These are phyloP conservation scores for Albophoma yamanashiensis DNA, from an alignment of 2,329 filamentous ascomycete species.

Conservation along the genomic window DNA sequence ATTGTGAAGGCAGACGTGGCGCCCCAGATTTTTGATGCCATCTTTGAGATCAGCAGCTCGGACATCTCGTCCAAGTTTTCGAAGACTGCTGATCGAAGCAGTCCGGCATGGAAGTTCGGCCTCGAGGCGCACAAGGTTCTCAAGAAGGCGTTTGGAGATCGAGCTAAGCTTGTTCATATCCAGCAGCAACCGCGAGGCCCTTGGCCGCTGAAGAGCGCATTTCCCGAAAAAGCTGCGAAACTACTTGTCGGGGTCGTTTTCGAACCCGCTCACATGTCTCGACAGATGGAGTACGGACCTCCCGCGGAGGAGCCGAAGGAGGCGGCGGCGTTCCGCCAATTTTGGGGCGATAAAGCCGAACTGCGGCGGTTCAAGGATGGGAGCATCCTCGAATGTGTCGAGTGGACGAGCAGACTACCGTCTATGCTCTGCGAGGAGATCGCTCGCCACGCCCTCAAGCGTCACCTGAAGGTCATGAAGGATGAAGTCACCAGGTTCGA, in stretches of 20 bases:
- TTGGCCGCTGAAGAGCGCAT: conserved; percentile 17
- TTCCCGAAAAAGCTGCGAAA: conserved; percentile 15
- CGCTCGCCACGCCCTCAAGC: conserved; percentile 55
- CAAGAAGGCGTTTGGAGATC: conserved; percentile 62
- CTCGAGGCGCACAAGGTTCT: conserved; percentile 54
- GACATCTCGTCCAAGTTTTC: conserved; percentile 15
- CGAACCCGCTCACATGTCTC: conserved; percentile 59
- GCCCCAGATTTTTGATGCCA: conserved; percentile 43
- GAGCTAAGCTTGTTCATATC: conserved; percentile 59
- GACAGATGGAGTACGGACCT: conserved; percentile 81
- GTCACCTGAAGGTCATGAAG: conserved; percentile 54
- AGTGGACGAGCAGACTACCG: conserved; percentile 61
- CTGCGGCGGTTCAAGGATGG: conserved; percentile 91
- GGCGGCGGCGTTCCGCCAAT: conserved; percentile 70
- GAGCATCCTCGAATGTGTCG: conserved; percentile 81
- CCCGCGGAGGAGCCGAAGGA: conserved; percentile 76
- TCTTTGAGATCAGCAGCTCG: conserved; percentile 24
- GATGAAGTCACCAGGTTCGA: conserved; percentile 42
- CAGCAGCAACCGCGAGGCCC: conserved; percentile 22
- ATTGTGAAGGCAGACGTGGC: conserved; percentile 51
- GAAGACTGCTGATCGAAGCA: conserved; percentile 27
- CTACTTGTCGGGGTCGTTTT: conserved; percentile 60
- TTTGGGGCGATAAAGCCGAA: conserved; percentile 93
- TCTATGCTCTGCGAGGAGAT: conserved; percentile 71
- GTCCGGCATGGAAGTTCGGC: conserved; percentile 33